These are phyloP conservation scores for Scenedesmus sp. DNA, from an alignment of 163 green algal species.

Conservation along the genomic window DNA sequence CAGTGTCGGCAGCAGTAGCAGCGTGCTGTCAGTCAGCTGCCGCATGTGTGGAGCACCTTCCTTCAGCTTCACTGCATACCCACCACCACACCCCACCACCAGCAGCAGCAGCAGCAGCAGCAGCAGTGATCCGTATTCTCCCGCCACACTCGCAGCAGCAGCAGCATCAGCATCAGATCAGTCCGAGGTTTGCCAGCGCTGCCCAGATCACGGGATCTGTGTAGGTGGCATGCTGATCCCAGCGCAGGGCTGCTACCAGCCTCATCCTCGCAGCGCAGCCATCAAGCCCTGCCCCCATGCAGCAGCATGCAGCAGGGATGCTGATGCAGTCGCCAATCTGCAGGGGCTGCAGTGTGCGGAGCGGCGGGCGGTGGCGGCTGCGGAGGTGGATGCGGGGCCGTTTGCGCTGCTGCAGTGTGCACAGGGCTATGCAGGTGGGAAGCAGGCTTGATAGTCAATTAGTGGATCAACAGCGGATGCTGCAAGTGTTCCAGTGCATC, in stretches of 20 bases:
- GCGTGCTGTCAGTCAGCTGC: slow-evolving; percentile 3
- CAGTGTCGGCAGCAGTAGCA: neutral
- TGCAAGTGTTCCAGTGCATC: no score
- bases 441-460: no score
- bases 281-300: slow-evolving; percentile 26
- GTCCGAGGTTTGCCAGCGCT: slow-evolving; percentile 16
- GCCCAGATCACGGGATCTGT: slow-evolving; percentile 12
- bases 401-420: slow-evolving; percentile 20
- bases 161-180: neutral
- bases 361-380: neutral
- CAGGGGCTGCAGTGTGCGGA: slow-evolving; percentile 28
- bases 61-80: slow-evolving; percentile 39
- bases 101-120: slow-evolving; percentile 6
- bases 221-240: slow-evolving; percentile 28
- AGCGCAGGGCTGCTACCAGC: slow-evolving; percentile 20
- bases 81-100: neutral
- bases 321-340: neutral
- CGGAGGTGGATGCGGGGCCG: neutral
- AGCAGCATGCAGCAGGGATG: neutral
- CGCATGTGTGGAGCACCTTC: slow-evolving; percentile 13
- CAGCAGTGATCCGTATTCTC: no score
- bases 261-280: slow-evolving; percentile 20
- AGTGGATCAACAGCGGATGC: neutral
- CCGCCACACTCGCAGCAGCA: neutral
- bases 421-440: slow-evolving; percentile 29